Conservation (phyloP, 352 stramenopile species). For the Phytopythium chamaehyphon region DNA sequence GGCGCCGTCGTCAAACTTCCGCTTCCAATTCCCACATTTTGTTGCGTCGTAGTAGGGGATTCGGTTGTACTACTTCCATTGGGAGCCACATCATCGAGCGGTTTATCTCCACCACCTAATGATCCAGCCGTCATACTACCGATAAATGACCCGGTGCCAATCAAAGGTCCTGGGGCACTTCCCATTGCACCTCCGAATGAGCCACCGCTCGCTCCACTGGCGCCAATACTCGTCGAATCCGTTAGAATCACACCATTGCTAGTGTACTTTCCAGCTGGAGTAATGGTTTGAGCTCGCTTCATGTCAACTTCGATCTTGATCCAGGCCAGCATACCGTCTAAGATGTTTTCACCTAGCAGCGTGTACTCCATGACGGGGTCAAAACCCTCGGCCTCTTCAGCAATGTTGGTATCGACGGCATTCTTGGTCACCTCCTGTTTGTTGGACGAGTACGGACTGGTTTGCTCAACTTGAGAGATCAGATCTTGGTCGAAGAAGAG, state of each 20-base stretch:
- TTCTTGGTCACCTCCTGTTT: constrained; percentile 21
- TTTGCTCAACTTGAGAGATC: constrained; percentile 17
- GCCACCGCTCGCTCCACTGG: constrained; percentile 5
- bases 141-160: no score
- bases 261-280: constrained; percentile 8
- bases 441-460: constrained; percentile 20
- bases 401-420: constrained; percentile 18
- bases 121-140: no score
- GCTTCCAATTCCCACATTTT: no score
- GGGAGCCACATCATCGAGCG: constrained; percentile 5
- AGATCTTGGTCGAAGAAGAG: constrained; percentile 25
- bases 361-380: constrained; percentile 34
- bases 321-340: constrained; percentile 33
- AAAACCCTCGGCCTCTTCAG: constrained; percentile 24
- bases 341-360: constrained; percentile 21
- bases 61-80: constrained; percentile 1
- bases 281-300: constrained; percentile 16
- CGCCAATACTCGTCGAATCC: constrained; percentile 11
- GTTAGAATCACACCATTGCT: constrained; percentile 13
- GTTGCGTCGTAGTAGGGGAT: background rate
- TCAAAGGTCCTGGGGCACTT: background rate
- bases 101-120: constrained; percentile 4
- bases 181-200: constrained; percentile 6
- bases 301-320: constrained; percentile 34
- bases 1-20: background rate